A percentile compares a stretch with the other conserved stretches of the same genome.
Conservation (phyloP, 768 basidiomycete genomes). For the Dentipellis sp. region DNA sequence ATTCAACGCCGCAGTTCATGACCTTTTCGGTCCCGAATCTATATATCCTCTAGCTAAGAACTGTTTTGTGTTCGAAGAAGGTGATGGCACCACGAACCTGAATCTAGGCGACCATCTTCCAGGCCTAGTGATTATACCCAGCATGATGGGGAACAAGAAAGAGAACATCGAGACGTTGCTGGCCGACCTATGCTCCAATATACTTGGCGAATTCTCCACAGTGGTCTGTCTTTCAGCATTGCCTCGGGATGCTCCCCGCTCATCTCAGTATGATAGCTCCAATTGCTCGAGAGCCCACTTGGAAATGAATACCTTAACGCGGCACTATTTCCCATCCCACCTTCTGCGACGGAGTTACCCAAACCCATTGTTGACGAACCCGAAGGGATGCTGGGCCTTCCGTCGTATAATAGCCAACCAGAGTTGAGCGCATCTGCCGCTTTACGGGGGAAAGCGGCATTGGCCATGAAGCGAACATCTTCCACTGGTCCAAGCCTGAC, state of each 20-base stretch:
- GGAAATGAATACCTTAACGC: constrained; percentile 84
- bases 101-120: constrained; percentile 47
- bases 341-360: constrained; percentile 52
- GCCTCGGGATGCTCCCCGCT: background rate
- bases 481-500: constrained; percentile 29
- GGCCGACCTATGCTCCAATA: constrained; percentile 81
- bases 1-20: constrained; percentile 54
- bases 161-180: constrained; percentile 83
- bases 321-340: constrained; percentile 51
- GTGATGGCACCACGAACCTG: constrained; percentile 42
- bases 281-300: constrained; percentile 69
- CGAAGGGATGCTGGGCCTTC: constrained; percentile 32
- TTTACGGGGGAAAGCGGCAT: constrained; percentile 19
- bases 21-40: constrained; percentile 57
- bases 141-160: constrained; percentile 80
- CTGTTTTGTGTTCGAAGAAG: constrained; percentile 81
- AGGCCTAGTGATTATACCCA: constrained; percentile 73
- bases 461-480: constrained; percentile 44
- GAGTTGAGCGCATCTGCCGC: constrained; percentile 31
- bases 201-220: constrained; percentile 77
- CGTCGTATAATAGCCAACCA: constrained; percentile 45
- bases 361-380: constrained; percentile 37
- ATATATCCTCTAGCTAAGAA: constrained; percentile 73
- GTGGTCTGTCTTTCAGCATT: constrained; percentile 46
- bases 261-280: constrained; percentile 39